Evolutionary conservation across 768 basidiomycete species (phyloP).

Genomic region (Multifurca ochricompacta): DNA sequence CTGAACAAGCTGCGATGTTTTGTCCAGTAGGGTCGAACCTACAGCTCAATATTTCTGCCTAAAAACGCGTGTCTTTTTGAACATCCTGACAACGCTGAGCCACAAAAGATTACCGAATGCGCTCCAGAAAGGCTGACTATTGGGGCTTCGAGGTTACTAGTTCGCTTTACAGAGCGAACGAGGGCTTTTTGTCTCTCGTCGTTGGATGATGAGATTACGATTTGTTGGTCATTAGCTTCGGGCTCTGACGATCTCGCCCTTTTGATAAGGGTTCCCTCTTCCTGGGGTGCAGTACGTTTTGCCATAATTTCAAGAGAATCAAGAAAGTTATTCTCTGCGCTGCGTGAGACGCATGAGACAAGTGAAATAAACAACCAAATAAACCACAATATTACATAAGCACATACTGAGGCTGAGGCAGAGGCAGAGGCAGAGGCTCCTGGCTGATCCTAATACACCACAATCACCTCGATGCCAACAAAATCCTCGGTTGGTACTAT

Average conservation of each 20-base stretch:
- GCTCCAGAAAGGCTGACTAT: constrained; percentile 87
- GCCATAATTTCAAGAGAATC: constrained; percentile 42
- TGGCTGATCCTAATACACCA: not conserved
- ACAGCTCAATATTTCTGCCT: constrained; percentile 87
- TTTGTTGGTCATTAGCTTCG: constrained; percentile 46
- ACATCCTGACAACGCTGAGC: not conserved
- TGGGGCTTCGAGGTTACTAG: constrained; percentile 89
- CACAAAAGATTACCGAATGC: constrained; percentile 56
- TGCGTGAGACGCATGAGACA: too few relatives aligned
- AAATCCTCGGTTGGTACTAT: constrained; percentile 17
- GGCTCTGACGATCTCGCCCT: constrained; percentile 44
- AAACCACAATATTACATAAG: not conserved
- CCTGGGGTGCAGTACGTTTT: constrained; percentile 56
- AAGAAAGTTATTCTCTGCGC: not conserved
- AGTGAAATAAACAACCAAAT: not conserved
- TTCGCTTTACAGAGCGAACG: constrained; percentile 79
- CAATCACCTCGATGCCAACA: not conserved
- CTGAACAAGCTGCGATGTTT: constrained; percentile 86
- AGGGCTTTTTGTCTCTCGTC: constrained; percentile 73
- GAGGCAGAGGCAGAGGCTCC: not conserved
- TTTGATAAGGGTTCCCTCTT: constrained; percentile 52
- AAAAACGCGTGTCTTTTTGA: not conserved
- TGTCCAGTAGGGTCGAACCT: constrained; percentile 92
- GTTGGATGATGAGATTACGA: constrained; percentile 67
- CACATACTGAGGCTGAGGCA: not conserved